Base-by-base conservation (phyloP, 2,329 filamentous ascomycete species). In the Cladobotryum protrusum region DNA sequence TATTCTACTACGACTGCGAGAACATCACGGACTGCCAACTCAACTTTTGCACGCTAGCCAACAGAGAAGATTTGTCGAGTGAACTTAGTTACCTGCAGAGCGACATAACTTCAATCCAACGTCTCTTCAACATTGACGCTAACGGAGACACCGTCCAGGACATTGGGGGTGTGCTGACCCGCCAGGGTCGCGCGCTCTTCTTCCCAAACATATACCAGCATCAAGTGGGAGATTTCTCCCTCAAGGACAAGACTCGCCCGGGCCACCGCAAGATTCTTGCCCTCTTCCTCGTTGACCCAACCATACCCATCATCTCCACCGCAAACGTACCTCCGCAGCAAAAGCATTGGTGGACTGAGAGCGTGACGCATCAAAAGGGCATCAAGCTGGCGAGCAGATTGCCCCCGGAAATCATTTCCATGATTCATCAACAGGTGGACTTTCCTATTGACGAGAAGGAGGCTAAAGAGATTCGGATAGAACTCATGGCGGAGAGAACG, bases 251-350 rank as follows among this genome's bases (percentile, higher is more conserved):
- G 4, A 71, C 74, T 0, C 72, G 68, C 20, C 71, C 77, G 0
- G 81, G 82, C 2, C 76, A 83, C 56, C 70, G 79, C n/a, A 79
- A 79, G 59, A 78, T 83, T 46, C 63, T 85, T 3, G 78, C 76
- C 0, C 64, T 85, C 8, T 85, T 78, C 61, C 71, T 85, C 3
- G 74, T 85, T 3, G 79, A 85, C 58, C 82, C 82, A 0, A 56
- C 72, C 19, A 56, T 69, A 1, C 72, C 71, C 2, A 49, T 74
- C 64, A 63, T 72, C 49, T 69, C 67, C 1, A 74, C 72, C 6
- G 66, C 68, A 32, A 73, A 72, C 20, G 68, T 73, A 14, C 69
- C 71, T 19, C 70, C 70, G 4, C 71, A 74, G 60, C 69, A 69
- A 56, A 54, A 54, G 17, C 51, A 65, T 36, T 73, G 71, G 71